These are phyloP conservation scores for Penicillium sp. DNA, from an alignment of 2,329 filamentous ascomycete genomes.

Conservation along the genomic window DNA sequence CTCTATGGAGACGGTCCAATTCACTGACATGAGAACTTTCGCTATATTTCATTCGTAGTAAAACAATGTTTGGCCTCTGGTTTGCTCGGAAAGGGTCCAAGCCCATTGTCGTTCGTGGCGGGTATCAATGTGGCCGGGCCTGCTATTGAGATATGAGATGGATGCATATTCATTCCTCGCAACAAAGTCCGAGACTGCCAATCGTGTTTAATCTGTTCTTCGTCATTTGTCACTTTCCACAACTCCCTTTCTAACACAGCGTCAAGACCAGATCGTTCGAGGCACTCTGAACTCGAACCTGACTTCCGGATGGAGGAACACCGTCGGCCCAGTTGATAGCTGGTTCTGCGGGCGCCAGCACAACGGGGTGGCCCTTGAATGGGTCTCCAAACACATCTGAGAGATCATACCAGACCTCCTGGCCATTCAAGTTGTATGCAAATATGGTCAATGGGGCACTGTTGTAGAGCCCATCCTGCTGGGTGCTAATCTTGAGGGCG, in stretches of 20 bases:
- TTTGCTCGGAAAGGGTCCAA: too few species aligned
- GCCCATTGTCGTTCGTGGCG: too few species aligned
- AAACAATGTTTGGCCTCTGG: too few species aligned
- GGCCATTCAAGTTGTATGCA: constrained; percentile 33
- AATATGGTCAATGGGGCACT: constrained; percentile 37
- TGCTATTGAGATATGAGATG: too few species aligned
- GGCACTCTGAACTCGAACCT: constrained; percentile 20
- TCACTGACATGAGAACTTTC: too few species aligned
- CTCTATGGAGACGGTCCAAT: too few species aligned
- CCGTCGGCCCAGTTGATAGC: constrained; percentile 29
- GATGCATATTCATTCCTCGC: not conserved
- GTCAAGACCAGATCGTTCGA: constrained; percentile 23
- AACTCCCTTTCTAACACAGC: constrained; percentile 16
- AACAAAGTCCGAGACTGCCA: not conserved
- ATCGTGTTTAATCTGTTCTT: not conserved
- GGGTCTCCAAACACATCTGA: constrained; percentile 43
- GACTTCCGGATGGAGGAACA: constrained; percentile 27
- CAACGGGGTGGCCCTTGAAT: constrained; percentile 28
- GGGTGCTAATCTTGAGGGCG: constrained; percentile 38
- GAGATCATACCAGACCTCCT: constrained; percentile 38
- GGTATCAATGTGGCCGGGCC: too few species aligned
- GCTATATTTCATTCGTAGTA: too few species aligned
- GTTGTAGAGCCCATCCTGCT: constrained; percentile 28
- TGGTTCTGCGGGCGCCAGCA: constrained; percentile 17
- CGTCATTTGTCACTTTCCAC: not conserved